phyloP scores from a whole-genome alignment of 306 rosid genomes.

The Fragaria nilgerrensis region DNA sequence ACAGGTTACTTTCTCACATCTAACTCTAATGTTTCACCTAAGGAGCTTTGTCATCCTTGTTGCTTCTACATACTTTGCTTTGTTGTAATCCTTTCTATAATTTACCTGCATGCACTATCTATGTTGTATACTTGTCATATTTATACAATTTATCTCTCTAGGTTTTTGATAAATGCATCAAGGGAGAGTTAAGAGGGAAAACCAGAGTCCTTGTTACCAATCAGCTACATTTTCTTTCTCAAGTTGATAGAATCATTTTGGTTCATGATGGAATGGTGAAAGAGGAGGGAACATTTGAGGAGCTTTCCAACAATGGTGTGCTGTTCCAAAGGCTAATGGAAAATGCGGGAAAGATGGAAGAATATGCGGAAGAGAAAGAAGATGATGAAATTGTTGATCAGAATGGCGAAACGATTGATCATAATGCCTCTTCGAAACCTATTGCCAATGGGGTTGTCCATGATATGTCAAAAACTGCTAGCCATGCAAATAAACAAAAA shows the following conservation, averaged over 20 bases:
- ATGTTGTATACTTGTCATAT: conserved; percentile 6
- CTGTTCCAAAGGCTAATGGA: conserved; percentile 93
- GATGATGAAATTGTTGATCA: conserved; percentile 32
- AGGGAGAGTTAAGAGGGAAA: conserved; percentile 74
- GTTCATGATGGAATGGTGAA: conserved; percentile 77
- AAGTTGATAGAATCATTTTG: conserved; percentile 75
- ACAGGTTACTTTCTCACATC: conserved; percentile 46
- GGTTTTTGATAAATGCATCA: conserved; percentile 87
- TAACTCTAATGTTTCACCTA: not conserved
- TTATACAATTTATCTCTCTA: conserved; percentile 27
- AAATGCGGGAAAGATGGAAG: conserved; percentile 91
- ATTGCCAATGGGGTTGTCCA: conserved; percentile 37
- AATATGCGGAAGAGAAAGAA: conserved; percentile 44
- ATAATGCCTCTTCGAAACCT: conserved; percentile 28
- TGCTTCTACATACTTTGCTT: not conserved
- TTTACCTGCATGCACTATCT: not conserved
- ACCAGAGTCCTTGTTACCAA: conserved; percentile 92
- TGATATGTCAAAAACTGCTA: conserved; percentile 37
- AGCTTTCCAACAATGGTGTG: conserved; percentile 60
- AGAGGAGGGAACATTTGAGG: conserved; percentile 91
- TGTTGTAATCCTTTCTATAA: not conserved
- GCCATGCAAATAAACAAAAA: conserved; percentile 46
- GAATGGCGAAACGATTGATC: conserved; percentile 1
- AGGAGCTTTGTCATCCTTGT: not conserved
- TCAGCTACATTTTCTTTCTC: conserved; percentile 91